phyloP scores from a whole-genome alignment of 164 flowering plant genomes.

The Stephania yunnanensis region DNA sequence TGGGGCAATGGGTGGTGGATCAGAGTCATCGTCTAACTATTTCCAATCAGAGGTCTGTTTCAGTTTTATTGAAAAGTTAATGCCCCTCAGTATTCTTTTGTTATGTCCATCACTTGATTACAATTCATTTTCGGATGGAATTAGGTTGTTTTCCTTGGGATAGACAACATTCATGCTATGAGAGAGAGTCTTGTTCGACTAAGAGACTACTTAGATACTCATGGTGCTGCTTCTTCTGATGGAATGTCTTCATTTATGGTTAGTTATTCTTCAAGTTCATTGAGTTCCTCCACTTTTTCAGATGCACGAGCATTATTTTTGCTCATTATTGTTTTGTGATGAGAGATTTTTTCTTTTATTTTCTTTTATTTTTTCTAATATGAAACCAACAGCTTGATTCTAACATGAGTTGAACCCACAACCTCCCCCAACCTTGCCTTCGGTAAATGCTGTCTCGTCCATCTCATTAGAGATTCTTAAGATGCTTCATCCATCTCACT shows the following conservation, averaged over 20 bases:
- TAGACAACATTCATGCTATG: slow-evolving; percentile 99
- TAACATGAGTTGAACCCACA: too few relatives aligned
- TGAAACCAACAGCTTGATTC: too few relatives aligned
- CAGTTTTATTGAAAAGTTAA: slow-evolving; percentile 12
- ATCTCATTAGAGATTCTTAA: too few relatives aligned
- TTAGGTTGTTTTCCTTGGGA: slow-evolving; percentile 96
- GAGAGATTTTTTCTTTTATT: too few relatives aligned
- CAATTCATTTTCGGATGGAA: neutral
- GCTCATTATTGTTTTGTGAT: too few relatives aligned
- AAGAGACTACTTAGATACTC: slow-evolving; percentile 92
- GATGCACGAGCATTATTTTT: neutral
- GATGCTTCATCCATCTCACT: too few relatives aligned
- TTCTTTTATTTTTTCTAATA: too few relatives aligned
- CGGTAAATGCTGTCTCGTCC: neutral
- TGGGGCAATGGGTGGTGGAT: slow-evolving; percentile 99
- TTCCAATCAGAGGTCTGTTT: slow-evolving; percentile 84
- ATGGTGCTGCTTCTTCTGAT: slow-evolving; percentile 92
- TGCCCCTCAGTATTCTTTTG: slow-evolving; percentile 5
- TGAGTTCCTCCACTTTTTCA: neutral
- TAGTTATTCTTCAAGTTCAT: slow-evolving; percentile 14
- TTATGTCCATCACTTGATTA: slow-evolving; percentile 8
- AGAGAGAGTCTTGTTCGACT: slow-evolving; percentile 89
- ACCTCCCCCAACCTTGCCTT: neutral
- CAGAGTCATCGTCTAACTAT: slow-evolving; percentile 96
- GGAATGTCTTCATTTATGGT: slow-evolving; percentile 96